Conservation (phyloP, 192 early-diverging fungal genomes). For the Mortierella alpina region DNA sequence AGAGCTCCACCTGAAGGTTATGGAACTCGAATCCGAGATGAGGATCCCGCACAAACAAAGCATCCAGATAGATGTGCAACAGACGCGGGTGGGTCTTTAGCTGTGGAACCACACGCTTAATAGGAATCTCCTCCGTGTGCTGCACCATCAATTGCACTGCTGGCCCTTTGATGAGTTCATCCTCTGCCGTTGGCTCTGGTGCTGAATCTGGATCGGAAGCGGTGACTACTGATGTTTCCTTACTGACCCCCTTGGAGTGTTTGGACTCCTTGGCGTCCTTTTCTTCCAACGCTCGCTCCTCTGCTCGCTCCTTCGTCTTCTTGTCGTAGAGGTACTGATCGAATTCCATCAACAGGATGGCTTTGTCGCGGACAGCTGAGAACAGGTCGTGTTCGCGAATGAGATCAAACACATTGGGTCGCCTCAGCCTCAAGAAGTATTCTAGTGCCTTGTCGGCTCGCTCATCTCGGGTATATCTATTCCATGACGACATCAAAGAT, state of each 20-base stretch:
- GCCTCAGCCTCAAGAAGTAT: slow-evolving; percentile 80
- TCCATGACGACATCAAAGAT: neutral
- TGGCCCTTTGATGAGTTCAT: slow-evolving; percentile 56
- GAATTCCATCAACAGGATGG: slow-evolving; percentile 85
- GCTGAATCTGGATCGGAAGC: neutral
- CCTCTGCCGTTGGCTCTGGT: slow-evolving; percentile 25
- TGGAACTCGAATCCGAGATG: slow-evolving; percentile 79
- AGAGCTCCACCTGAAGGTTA: slow-evolving; percentile 87
- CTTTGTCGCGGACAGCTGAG: slow-evolving; percentile 81
- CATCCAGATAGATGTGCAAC: slow-evolving; percentile 93
- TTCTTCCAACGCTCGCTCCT: slow-evolving; percentile 7
- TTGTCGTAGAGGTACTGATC: slow-evolving; percentile 70
- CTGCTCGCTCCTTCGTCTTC: slow-evolving; percentile 53
- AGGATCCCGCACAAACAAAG: slow-evolving; percentile 78
- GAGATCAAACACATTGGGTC: slow-evolving; percentile 79
- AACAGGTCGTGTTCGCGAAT: slow-evolving; percentile 86
- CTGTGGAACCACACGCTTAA: slow-evolving; percentile 75
- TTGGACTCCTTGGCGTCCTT: slow-evolving; percentile 10
- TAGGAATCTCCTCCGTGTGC: slow-evolving; percentile 84
- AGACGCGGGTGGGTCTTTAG: slow-evolving; percentile 68
- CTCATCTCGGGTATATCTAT: slow-evolving; percentile 74
- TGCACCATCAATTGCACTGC: slow-evolving; percentile 88
- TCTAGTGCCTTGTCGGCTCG: slow-evolving; percentile 83
- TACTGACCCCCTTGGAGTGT: neutral
- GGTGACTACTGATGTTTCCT: neutral